These are phyloP conservation scores for Scedosporium aurantiacum DNA, from an alignment of 2,329 filamentous ascomycete species.

Conservation along the genomic window DNA sequence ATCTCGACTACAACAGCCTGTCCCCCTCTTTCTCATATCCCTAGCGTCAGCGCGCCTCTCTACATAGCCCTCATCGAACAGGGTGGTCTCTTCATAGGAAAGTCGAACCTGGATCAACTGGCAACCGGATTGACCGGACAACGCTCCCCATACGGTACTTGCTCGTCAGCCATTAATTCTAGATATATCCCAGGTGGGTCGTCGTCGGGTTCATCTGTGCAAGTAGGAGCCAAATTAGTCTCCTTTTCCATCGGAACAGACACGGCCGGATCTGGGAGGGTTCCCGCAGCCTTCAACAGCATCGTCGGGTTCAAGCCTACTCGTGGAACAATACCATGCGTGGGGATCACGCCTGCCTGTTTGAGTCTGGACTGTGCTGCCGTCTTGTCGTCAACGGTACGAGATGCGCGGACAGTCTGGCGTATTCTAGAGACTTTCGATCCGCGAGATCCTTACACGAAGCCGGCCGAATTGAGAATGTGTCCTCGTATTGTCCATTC, in stretches of 20 bases:
- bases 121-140: conserved; percentile 50
- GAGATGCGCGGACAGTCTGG: conserved; percentile 39
- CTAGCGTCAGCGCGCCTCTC: conserved; percentile 32
- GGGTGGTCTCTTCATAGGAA: conserved; percentile 46
- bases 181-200: conserved; percentile 34
- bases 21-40: conserved; percentile 34
- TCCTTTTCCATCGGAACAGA: conserved; percentile 47
- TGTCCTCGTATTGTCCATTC: conserved; percentile 17
- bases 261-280: conserved; percentile 41
- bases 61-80: conserved; percentile 35
- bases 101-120: conserved; percentile 46
- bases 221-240: conserved; percentile 39
- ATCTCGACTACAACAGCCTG: conserved; percentile 41
- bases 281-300: conserved; percentile 42
- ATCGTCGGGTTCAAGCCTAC: conserved; percentile 43
- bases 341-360: conserved; percentile 43
- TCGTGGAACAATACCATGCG: conserved; percentile 37
- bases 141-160: conserved; percentile 44
- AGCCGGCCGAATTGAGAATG: conserved; percentile 41
- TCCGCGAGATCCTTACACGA: conserved; percentile 37
- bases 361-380: conserved; percentile 46
- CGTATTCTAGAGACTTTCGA: conserved; percentile 37
- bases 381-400: conserved; percentile 36
- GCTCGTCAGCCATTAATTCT: conserved; percentile 26
- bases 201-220: conserved; percentile 43